phyloP scores from a whole-genome alignment of 768 basidiomycete species.

The Suillus spraguei region DNA sequence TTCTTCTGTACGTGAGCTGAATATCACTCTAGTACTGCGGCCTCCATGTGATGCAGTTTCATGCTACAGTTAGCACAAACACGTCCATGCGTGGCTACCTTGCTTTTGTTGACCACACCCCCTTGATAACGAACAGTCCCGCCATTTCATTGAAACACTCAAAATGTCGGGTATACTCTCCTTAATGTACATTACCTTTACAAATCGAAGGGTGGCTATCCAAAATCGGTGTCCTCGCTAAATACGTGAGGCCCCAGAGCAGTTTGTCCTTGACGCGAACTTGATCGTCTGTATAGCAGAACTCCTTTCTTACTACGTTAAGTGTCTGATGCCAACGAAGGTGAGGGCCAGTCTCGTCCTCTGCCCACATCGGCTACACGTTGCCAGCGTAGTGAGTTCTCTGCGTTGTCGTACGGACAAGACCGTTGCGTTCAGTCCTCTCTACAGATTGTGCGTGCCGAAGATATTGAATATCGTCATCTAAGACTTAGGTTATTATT shows the following conservation, averaged over 20 bases:
- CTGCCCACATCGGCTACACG: conserved; percentile 65
- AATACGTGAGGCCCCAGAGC: background rate
- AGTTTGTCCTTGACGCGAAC: background rate
- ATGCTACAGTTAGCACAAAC: background rate
- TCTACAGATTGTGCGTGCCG: conserved; percentile 53
- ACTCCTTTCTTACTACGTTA: conserved; percentile 14
- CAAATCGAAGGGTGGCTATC: background rate
- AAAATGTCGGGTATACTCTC: background rate
- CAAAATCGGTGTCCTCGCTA: too few relatives aligned
- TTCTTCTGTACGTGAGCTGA: conserved; percentile 3
- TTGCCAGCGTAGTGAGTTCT: conserved; percentile 68
- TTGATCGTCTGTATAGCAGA: background rate
- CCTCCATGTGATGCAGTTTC: background rate
- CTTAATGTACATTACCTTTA: background rate
- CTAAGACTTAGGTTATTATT: conserved; percentile 1
- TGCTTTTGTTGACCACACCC: background rate
- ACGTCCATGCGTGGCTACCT: background rate
- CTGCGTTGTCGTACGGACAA: conserved; percentile 11
- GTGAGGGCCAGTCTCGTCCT: conserved; percentile 38
- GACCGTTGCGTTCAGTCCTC: conserved; percentile 47
- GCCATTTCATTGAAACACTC: background rate
- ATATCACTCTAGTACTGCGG: background rate
- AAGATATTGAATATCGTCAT: background rate
- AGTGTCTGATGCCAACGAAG: conserved; percentile 41
- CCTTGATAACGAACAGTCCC: background rate